Conservation (phyloP, 352 stramenopile genomes). For the Phytopythium boreale region DNA sequence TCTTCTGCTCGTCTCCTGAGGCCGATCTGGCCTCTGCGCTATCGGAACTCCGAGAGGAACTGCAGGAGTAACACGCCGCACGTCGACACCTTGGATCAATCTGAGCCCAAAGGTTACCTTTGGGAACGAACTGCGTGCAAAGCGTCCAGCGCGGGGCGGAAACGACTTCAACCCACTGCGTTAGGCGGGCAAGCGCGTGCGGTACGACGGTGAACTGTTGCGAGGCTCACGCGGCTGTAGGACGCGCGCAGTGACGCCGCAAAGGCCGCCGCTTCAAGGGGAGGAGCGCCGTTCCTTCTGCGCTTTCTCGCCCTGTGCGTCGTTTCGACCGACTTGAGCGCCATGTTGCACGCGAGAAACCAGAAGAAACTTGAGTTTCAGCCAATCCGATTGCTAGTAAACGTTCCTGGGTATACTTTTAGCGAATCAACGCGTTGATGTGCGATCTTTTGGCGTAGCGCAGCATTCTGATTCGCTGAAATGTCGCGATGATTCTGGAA, state of each 20-base stretch:
- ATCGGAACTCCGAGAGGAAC: background rate
- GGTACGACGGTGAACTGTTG: too few relatives aligned
- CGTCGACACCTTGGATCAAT: background rate
- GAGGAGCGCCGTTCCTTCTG: background rate
- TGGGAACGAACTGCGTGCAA: too few relatives aligned
- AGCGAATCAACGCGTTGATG: background rate
- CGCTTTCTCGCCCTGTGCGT: too few relatives aligned
- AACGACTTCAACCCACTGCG: background rate
- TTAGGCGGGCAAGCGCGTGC: too few relatives aligned
- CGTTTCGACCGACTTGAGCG: too few relatives aligned
- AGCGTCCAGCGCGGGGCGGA: background rate
- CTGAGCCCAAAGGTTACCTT: too few relatives aligned
- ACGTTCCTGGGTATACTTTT: background rate
- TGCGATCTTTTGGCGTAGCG: too few relatives aligned
- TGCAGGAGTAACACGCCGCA: background rate
- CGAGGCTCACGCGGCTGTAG: too few relatives aligned
- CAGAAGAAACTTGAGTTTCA: constrained; percentile 9
- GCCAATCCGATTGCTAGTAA: constrained; percentile 13
- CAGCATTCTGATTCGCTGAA: background rate
- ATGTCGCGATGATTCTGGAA: background rate
- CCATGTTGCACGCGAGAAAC: background rate
- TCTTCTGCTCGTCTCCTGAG: too few relatives aligned
- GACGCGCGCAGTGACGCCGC: background rate
- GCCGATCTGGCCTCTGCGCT: too few relatives aligned
- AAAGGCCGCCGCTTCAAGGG: background rate